Conservation (phyloP, 768 basidiomycete species). For the Hypholoma fasciculare region DNA sequence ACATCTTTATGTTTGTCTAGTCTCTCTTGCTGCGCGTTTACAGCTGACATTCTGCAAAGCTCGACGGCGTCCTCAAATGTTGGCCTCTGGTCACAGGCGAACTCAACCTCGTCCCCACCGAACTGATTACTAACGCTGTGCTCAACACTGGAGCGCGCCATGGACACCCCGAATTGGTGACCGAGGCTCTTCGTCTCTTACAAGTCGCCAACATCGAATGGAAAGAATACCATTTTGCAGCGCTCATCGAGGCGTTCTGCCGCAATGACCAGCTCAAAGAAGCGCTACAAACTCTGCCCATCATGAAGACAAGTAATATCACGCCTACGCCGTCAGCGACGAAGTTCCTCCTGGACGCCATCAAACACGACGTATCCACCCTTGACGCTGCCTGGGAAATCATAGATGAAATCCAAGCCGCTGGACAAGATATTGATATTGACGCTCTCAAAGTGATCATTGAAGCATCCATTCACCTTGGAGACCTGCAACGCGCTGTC, state of each 20-base stretch:
- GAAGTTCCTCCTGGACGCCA: conserved; percentile 48
- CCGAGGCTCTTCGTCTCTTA: conserved; percentile 61
- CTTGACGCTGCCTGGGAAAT: conserved; percentile 67
- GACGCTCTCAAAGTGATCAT: conserved; percentile 68
- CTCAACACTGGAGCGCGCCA: conserved; percentile 73
- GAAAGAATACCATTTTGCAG: conserved; percentile 75
- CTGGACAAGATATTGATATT: conserved; percentile 53
- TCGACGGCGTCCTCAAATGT: conserved; percentile 60
- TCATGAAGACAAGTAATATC: conserved; percentile 59
- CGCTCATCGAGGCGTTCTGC: conserved; percentile 75
- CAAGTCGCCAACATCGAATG: conserved; percentile 45
- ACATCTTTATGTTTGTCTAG: conserved; percentile 54
- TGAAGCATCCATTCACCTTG: conserved; percentile 56
- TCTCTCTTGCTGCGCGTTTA: not conserved
- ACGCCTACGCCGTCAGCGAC: conserved; percentile 51
- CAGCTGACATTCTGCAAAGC: conserved; percentile 37
- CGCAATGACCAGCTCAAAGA: conserved; percentile 56
- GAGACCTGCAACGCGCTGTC: conserved; percentile 75
- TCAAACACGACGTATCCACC: conserved; percentile 46
- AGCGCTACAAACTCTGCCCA: conserved; percentile 56
- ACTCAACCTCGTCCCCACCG: conserved; percentile 60
- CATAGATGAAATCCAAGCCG: conserved; percentile 59
- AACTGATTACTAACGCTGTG: conserved; percentile 70
- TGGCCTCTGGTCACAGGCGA: conserved; percentile 63
- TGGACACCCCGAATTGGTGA: conserved; percentile 70